phyloP scores from a whole-genome alignment of 176 grass and related monocot genomes.

The Hyparrhenia diplandra region DNA sequence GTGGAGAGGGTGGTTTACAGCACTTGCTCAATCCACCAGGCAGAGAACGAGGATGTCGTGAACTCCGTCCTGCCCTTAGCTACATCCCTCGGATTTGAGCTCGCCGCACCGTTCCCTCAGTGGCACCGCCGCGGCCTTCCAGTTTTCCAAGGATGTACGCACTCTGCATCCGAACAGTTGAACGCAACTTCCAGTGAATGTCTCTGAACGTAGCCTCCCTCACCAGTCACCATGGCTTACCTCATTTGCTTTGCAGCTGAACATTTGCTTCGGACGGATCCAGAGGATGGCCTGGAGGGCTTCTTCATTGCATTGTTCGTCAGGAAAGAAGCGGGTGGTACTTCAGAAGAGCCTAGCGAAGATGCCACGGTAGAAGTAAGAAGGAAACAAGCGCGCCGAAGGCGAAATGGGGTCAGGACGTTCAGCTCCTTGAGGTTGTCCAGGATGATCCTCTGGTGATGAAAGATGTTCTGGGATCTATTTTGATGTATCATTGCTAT shows the following conservation, averaged over 20 bases:
- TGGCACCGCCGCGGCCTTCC: conserved; percentile 75
- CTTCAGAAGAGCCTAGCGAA: not conserved
- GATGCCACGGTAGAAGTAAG: not conserved
- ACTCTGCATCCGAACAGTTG: not conserved
- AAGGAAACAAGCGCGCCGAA: not conserved
- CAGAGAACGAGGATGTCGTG: conserved; percentile 90
- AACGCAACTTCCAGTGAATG: too few relatives aligned
- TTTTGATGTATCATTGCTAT: not conserved
- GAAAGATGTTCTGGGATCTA: not conserved
- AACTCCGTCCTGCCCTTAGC: conserved; percentile 66
- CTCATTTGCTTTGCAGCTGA: conserved; percentile 47
- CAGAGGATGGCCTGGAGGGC: conserved; percentile 69
- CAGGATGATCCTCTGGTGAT: conserved; percentile 35
- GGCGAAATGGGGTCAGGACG: not conserved
- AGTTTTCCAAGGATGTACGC: conserved; percentile 74
- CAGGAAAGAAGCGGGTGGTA: conserved; percentile 29
- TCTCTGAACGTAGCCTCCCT: too few relatives aligned
- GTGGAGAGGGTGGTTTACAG: conserved; percentile 82
- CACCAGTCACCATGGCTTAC: too few relatives aligned
- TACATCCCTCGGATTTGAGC: conserved; percentile 66
- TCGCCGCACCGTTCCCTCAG: conserved; percentile 60
- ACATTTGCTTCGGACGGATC: conserved; percentile 73
- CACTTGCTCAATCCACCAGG: conserved; percentile 82
- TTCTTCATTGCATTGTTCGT: conserved; percentile 92
- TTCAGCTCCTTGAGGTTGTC: conserved; percentile 52